A percentile compares a stretch with the other conserved stretches of the same genome.
These are phyloP conservation scores for Pestalotiopsis sp. DNA, from an alignment of 2,329 filamentous ascomycete genomes.

Conservation along the genomic window DNA sequence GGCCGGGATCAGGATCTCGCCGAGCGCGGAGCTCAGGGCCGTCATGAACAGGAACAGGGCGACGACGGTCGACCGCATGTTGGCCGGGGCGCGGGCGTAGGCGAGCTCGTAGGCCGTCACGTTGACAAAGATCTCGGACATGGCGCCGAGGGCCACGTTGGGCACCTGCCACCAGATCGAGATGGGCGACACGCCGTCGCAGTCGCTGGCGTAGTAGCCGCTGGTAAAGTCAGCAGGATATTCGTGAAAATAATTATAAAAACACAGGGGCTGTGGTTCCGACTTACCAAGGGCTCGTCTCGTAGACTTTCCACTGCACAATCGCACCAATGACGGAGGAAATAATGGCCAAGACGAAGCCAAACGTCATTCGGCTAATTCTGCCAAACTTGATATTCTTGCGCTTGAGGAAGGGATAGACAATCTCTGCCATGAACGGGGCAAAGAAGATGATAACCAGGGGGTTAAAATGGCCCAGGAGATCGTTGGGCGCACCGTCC, in stretches of 20 bases:
- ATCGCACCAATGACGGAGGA: slow-evolving; percentile 59
- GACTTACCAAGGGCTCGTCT: slow-evolving; percentile 48
- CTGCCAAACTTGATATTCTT: slow-evolving; percentile 56
- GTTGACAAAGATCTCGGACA: slow-evolving; percentile 60
- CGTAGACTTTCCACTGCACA: slow-evolving; percentile 61
- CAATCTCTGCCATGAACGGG: slow-evolving; percentile 49
- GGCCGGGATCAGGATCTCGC: slow-evolving; percentile 43
- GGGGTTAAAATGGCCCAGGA: slow-evolving; percentile 61
- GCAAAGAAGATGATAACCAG: slow-evolving; percentile 61
- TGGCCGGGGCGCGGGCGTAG: slow-evolving; percentile 66
- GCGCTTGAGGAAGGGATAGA: slow-evolving; percentile 61
- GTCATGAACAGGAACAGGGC: slow-evolving; percentile 60
- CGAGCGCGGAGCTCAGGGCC: slow-evolving; percentile 55
- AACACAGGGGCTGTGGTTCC: not conserved
- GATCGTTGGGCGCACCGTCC: slow-evolving; percentile 60
- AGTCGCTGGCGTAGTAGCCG: slow-evolving; percentile 46
- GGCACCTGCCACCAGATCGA: slow-evolving; percentile 55
- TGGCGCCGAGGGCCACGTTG: slow-evolving; percentile 51
- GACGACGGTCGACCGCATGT: slow-evolving; percentile 63
- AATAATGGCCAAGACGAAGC: slow-evolving; percentile 51
- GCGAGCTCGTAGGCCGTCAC: slow-evolving; percentile 69
- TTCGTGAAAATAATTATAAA: too few relatives aligned
- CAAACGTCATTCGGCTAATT: slow-evolving; percentile 58
- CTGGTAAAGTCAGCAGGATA: slow-evolving; percentile 10
- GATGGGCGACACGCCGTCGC: slow-evolving; percentile 41